These are phyloP conservation scores for Cylindrodendrum hubeiense DNA, from an alignment of 2,329 filamentous ascomycete species.

Conservation along the genomic window DNA sequence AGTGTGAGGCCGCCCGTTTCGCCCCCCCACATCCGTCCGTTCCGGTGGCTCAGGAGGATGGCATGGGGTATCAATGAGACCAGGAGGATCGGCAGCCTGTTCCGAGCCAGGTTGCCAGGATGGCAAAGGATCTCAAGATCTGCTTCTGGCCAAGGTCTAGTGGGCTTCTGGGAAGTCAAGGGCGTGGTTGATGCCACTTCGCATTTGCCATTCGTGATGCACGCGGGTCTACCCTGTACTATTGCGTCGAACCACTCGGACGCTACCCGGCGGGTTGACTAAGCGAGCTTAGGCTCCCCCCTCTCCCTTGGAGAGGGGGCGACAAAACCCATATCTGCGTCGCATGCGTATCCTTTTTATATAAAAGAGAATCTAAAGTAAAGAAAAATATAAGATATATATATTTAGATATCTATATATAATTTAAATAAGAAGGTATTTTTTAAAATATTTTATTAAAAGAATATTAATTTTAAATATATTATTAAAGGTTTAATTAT, in stretches of 20 bases:
- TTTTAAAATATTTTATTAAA: no score
- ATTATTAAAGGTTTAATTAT: no score
- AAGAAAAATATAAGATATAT: no score
- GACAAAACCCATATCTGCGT: no score
- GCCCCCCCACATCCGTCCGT: slow-evolving; percentile 32
- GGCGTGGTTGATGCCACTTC: background rate
- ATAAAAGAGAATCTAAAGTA: no score
- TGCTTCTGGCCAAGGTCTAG: background rate
- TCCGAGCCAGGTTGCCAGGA: background rate
- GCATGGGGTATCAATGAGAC: background rate
- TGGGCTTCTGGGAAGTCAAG: background rate
- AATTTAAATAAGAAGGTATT: no score
- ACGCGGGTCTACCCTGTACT: background rate
- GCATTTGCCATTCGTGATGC: background rate
- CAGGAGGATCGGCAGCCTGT: background rate
- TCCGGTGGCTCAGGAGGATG: slow-evolving; percentile 13
- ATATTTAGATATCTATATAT: no score
- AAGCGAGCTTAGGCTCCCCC: no score
- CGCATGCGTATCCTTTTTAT: no score
- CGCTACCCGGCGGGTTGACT: no score
- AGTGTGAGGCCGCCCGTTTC: slow-evolving; percentile 37
- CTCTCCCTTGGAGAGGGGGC: no score
- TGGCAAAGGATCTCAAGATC: slow-evolving; percentile 8
- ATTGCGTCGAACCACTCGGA: background rate
- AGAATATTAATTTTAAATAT: no score